Conservation (phyloP, 345 rosid species). For the Salix udensis region DNA sequence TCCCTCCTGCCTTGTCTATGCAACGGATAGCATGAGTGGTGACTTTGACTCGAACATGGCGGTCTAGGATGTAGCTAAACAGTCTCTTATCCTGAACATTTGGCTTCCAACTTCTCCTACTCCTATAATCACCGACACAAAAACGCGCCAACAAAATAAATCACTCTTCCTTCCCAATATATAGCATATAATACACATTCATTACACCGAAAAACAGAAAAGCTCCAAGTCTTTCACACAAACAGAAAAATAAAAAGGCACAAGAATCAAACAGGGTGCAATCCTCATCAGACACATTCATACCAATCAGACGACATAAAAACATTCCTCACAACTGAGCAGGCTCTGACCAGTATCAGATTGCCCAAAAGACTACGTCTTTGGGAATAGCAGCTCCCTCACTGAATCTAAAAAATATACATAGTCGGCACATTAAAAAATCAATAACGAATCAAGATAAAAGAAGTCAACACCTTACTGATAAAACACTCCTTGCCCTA, state of each 20-base stretch:
- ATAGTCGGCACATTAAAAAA: too few relatives aligned
- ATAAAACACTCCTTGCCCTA: too few relatives aligned
- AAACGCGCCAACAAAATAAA: constrained; percentile 8
- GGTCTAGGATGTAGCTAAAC: constrained; percentile 85
- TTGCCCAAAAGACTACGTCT: too few relatives aligned
- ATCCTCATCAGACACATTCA: not conserved
- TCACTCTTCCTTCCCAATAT: constrained; percentile 1
- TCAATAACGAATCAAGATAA: too few relatives aligned
- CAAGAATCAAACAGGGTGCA: not conserved
- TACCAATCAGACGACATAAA: not conserved
- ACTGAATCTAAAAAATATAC: too few relatives aligned
- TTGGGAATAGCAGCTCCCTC: too few relatives aligned
- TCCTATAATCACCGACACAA: constrained; percentile 36
- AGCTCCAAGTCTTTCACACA: not conserved
- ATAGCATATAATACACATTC: not conserved
- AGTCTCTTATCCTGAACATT: constrained; percentile 88
- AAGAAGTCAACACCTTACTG: too few relatives aligned
- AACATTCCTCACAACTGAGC: too few relatives aligned
- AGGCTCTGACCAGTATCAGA: too few relatives aligned
- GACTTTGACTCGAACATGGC: constrained; percentile 85
- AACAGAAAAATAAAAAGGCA: not conserved
- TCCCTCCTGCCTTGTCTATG: constrained; percentile 96
- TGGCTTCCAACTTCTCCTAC: constrained; percentile 86
- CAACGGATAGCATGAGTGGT: constrained; percentile 92
- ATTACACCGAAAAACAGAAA: not conserved